A percentile compares a stretch with the other conserved stretches of the same genome.
Evolutionary conservation across 2,329 filamentous ascomycete species (phyloP).

Genomic region (Penicillium griseofulvum): DNA sequence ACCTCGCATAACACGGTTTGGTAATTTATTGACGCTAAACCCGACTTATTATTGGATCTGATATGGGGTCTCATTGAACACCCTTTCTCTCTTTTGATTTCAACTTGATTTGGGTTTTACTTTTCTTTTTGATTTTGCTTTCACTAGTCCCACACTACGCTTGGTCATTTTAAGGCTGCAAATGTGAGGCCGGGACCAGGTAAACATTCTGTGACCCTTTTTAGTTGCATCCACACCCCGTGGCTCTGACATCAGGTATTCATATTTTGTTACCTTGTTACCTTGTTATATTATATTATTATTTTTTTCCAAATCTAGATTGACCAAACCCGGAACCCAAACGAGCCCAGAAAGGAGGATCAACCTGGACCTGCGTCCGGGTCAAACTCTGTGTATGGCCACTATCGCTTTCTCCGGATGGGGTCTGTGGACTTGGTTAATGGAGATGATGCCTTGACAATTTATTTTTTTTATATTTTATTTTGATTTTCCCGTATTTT

Average conservation of each 20-base stretch:
- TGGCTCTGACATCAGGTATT: conserved; percentile 40
- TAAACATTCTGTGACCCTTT: conserved; percentile 29
- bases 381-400: conserved; percentile 35
- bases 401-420: conserved; percentile 31
- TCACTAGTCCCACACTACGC: conserved; percentile 11
- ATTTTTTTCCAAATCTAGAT: conserved; percentile 21
- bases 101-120: conserved; percentile 2
- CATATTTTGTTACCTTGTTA: conserved; percentile 10
- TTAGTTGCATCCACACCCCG: conserved; percentile 33
- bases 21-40: conserved; percentile 21
- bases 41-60: conserved; percentile 36
- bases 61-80: conserved; percentile 28
- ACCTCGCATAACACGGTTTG: conserved; percentile 12
- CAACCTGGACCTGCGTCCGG: conserved; percentile 42
- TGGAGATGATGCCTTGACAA: conserved; percentile 37
- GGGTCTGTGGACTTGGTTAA: conserved; percentile 23
- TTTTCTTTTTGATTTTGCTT: conserved; percentile 2
- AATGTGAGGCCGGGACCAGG: conserved; percentile 15
- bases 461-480: conserved; percentile 36
- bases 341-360: conserved; percentile 39
- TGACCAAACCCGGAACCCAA: conserved; percentile 33
- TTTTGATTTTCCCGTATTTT: conserved; percentile 7
- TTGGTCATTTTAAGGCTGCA: conserved; percentile 6
- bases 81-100: neutral
- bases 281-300: conserved; percentile 14